Conservation (phyloP, 495 filamentous ascomycete genomes). For the Staphylotrichum longicolle region DNA sequence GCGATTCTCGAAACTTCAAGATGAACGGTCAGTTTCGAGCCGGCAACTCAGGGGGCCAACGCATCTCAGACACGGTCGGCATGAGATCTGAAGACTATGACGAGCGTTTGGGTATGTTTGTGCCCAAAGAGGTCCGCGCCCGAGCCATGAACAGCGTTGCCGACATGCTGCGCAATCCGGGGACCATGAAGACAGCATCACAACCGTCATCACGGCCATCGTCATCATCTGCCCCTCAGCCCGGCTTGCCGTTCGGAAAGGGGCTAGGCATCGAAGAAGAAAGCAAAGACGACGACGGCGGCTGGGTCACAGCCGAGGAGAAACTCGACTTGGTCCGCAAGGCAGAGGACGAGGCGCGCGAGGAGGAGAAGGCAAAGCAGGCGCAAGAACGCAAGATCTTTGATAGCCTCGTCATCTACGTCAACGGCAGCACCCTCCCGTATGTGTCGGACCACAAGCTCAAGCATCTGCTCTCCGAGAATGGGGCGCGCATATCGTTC, state of each 20-base stretch:
- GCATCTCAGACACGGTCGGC: constrained; percentile 59
- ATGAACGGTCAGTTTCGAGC: constrained; percentile 64
- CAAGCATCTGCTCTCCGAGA: constrained; percentile 68
- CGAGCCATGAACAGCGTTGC: constrained; percentile 41
- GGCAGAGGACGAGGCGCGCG: constrained; percentile 35
- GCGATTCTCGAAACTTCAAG: constrained; percentile 63
- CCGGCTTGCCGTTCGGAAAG: neutral
- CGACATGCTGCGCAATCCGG: constrained; percentile 50
- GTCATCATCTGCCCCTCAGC: neutral
- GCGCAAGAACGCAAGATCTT: constrained; percentile 53
- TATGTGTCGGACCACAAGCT: constrained; percentile 81
- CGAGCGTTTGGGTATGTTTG: constrained; percentile 44
- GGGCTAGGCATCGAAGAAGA: neutral
- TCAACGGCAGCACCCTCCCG: constrained; percentile 85
- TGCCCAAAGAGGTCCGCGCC: constrained; percentile 44
- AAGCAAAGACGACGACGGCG: neutral
- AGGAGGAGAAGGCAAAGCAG: constrained; percentile 27
- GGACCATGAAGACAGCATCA: constrained; percentile 34
- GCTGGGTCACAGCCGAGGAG: constrained; percentile 30
- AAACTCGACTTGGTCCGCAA: constrained; percentile 33
- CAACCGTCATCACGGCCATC: constrained; percentile 4
- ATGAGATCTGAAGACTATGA: constrained; percentile 50
- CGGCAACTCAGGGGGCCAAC: constrained; percentile 48
- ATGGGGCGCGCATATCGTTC: constrained; percentile 69
- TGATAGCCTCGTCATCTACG: constrained; percentile 66